A percentile compares a stretch with the other conserved stretches of the same genome.
Conservation (phyloP, 257 asterid genomes). For the Schizonepeta tenuifolia region DNA sequence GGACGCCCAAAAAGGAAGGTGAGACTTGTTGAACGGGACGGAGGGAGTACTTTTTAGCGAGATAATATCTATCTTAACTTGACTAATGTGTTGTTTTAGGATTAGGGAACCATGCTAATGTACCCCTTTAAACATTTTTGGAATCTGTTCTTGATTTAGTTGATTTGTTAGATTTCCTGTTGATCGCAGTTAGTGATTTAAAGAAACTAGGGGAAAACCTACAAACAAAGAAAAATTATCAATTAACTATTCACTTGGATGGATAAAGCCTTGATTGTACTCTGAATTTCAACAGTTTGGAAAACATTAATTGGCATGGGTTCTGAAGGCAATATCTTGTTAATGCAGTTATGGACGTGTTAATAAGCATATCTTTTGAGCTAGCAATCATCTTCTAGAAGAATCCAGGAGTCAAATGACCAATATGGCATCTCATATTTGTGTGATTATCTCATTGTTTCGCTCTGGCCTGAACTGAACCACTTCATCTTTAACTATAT, state of each 20-base stretch:
- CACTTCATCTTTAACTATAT: slow-evolving; percentile 12
- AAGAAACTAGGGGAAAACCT: not conserved
- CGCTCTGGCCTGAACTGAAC: slow-evolving; percentile 4
- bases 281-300: not conserved
- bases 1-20: too few species aligned
- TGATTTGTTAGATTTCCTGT: not conserved
- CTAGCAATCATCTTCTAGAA: not conserved
- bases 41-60: not conserved
- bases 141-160: not conserved
- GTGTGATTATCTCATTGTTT: not conserved
- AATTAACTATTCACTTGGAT: slow-evolving; percentile 3
- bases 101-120: not conserved
- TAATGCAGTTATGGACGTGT: not conserved
- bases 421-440: slow-evolving; percentile 7
- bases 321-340: not conserved
- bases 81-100: not conserved
- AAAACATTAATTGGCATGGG: not conserved
- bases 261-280: slow-evolving; percentile 4
- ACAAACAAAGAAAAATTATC: not conserved
- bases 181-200: not conserved
- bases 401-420: not conserved
- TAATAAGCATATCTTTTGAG: slow-evolving; percentile 4
- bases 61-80: not conserved
- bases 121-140: too few species aligned
- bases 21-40: too few species aligned